Evolutionary conservation across 179 eudicot species (phyloP), one percentile per base, ranked within the genome.

Genomic region (Actinidia arguta): DNA sequence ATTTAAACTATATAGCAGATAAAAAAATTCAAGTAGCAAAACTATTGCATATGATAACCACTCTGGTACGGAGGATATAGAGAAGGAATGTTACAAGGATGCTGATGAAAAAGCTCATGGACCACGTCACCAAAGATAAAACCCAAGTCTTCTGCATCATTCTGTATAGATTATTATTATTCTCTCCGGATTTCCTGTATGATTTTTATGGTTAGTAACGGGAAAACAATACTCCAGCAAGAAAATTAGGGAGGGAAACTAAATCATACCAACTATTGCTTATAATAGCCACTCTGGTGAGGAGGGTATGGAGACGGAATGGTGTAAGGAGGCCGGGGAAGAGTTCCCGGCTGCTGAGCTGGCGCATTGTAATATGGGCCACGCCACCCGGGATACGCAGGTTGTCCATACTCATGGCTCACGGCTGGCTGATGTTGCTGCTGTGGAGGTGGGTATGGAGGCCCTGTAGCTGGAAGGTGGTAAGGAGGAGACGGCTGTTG

Each of bases 341-440:
- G 82, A 22, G 92, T 80, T 50, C 93, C 91, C 3, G 93, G 92
- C 83, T 97, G 98, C 86, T 91, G 98, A 59, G 89, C 82, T 2
- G 87, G 92, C 25, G 92, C 83, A 76, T 92, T 95, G 80, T 95
- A 93, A 86, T 92, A 97, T 51, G 94, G 92, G 48, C 97, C 98
- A 42, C 90, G 93, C 99, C 99, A 97, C 42, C 98, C 98, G 0
- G 97, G 98, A 82, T 97, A 95, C 39, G 95, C 98, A 42, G 98
- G 98, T 79, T 97, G 99, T 20, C 99, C 98, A 54, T 95, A 95
- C 67, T 95, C 96, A 22, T 92, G 93, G 85, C 82, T 64, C 10
- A 46, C 85, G 7, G 88, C 88, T 47, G 92, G 92, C 81, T 87
- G 97, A 82, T 84, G 95, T 50, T 88, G 93, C 14, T 87, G 87